These are phyloP conservation scores for Spathaspora passalidarum DNA, from an alignment of 805 yeast genomes.

Conservation along the genomic window DNA sequence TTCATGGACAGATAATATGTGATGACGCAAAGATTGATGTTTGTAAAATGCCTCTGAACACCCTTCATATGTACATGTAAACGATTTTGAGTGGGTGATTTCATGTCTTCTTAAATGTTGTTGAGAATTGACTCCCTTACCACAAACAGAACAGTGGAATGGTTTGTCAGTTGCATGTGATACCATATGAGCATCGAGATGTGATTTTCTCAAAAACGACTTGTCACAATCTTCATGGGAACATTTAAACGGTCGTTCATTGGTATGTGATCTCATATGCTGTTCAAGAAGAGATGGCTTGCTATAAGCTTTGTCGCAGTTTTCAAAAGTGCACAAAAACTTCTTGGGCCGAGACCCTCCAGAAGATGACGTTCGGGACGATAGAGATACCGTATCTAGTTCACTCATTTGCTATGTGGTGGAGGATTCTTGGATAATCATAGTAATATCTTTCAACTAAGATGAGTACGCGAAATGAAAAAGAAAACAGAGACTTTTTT, in stretches of 20 bases:
- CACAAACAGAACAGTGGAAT: constrained; percentile 67
- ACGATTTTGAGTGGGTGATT: constrained; percentile 68
- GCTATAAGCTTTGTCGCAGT: constrained; percentile 73
- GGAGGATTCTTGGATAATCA: background rate
- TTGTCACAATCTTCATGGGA: constrained; percentile 52
- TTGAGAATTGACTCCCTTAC: constrained; percentile 73
- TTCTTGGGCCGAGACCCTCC: constrained; percentile 51
- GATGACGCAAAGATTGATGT: constrained; percentile 74
- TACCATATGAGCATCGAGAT: constrained; percentile 69
- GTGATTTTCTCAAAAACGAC: constrained; percentile 73
- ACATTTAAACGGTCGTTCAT: constrained; percentile 76
- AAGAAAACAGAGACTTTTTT: background rate
- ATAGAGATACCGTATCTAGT: constrained; percentile 13
- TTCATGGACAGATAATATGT: constrained; percentile 61
- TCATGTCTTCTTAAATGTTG: constrained; percentile 87
- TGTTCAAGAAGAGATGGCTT: constrained; percentile 82
- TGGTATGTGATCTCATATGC: constrained; percentile 75
- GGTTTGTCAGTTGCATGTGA: constrained; percentile 67
- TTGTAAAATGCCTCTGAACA: constrained; percentile 71
- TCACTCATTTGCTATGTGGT: constrained; percentile 9
- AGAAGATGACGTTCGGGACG: constrained; percentile 9
- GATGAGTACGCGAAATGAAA: no score
- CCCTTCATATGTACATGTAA: constrained; percentile 54
- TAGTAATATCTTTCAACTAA: background rate
- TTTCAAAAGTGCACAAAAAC: constrained; percentile 59